Evolutionary conservation across 139 green algal species (phyloP), one percentile per base, ranked within the genome.

Genomic region (Coelastrella sp.): DNA sequence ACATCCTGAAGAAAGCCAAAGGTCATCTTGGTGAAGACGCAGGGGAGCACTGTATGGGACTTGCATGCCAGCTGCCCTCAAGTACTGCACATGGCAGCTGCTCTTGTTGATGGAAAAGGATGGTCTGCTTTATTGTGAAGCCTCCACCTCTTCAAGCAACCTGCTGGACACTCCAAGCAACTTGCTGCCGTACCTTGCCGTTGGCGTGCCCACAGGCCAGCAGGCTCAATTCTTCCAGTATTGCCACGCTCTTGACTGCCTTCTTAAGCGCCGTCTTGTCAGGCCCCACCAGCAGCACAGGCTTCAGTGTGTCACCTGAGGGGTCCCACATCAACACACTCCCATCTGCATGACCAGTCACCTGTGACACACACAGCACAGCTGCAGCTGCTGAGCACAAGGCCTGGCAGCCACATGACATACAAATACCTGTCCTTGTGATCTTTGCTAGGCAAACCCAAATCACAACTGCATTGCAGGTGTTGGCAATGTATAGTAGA

Each of bases 311-410:
- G 63, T 87, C 78, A 9, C 25, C 78, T 15, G 78, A 81, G 0
- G 78, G 49, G 78, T 91, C 87, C 87, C 87, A 90, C 87, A 90
- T 57, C 10, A 90, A 12, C 59, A 90, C 86, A 66, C 19, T 76
- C 1, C 78, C 78, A 66, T 84, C 25, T 84, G 56, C 68, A 76
- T 76, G 68, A 27, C 68, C 68, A 27, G 68, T 76, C 17, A 76
- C 19, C 68, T 76, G 68, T 8, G 35, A 10, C 11, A 22, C 6
- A 61, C 14, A 17, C 6, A 59, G 22, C 35, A 49, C 35, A 49
- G 35, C 35, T 70, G 63, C 63, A 70, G 63, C 63, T 12, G 17
- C 35, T 20, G 24, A 10, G 76, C 76, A 20, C 0, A 0, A 22
- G 76, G 56, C 35, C 25, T n/a, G 1, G 19, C 25, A 20, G 19